phyloP scores from a whole-genome alignment of 2,329 filamentous ascomycete species.

The Apiospora rasikravindrae region DNA sequence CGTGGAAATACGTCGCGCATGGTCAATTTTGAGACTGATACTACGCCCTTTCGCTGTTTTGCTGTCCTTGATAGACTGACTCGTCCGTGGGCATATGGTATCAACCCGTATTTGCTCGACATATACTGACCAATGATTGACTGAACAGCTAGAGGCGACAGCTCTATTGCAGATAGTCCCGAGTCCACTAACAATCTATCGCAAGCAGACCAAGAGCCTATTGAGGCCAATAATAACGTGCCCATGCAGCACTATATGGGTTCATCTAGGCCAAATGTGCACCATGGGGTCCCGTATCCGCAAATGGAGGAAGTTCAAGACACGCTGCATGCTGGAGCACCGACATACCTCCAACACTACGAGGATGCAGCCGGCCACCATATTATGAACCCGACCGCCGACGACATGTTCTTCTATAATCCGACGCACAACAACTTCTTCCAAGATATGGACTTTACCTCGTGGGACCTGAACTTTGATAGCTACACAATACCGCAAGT shows the following conservation, averaged over 20 bases:
- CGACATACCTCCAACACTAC: background rate
- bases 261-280: background rate
- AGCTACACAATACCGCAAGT: constrained; percentile 36
- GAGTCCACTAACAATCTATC: background rate
- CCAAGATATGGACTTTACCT: constrained; percentile 40
- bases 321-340: background rate
- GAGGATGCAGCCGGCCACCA: background rate
- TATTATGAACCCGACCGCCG: constrained; percentile 5
- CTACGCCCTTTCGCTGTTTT: background rate
- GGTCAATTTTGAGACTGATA: background rate
- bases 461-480: constrained; percentile 41
- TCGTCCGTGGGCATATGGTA: background rate
- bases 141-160: background rate
- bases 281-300: background rate
- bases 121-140: background rate
- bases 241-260: constrained; percentile 11
- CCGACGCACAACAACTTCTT: constrained; percentile 34
- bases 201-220: background rate
- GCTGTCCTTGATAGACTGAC: background rate
- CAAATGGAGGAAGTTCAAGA: constrained; percentile 23
- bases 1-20: no score
- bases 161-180: constrained; percentile 2
- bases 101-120: background rate
- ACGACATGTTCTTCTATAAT: constrained; percentile 35
- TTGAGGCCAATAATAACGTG: background rate